Percentiles rank a stretch among this genome's conserved stretches.
phyloP scores from a whole-genome alignment of 192 early-diverging fungal species.

The Backusella morwellensis region DNA sequence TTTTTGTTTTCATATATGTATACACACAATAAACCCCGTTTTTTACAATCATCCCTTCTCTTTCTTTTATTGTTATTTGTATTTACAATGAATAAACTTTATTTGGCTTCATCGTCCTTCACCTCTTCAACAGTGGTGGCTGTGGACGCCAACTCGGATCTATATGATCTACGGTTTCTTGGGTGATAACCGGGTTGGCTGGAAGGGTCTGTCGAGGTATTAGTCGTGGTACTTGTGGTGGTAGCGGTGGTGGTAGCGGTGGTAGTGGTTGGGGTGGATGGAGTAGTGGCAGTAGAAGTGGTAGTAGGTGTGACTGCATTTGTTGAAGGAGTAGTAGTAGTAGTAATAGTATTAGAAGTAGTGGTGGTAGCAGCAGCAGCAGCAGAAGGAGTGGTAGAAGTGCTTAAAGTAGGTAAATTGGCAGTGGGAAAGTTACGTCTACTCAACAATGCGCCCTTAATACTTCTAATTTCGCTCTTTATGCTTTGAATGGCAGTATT shows the following conservation, averaged over 20 bases:
- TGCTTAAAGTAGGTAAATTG: not conserved
- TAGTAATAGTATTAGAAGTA: not conserved
- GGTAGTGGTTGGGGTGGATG: not conserved
- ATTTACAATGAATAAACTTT: not conserved
- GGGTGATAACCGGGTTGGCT: not conserved
- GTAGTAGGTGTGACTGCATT: not conserved
- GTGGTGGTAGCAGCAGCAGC: not conserved
- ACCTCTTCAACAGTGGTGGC: not conserved
- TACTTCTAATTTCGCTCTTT: slow-evolving; percentile 48
- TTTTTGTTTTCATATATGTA: no score
- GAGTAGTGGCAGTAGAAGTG: not conserved
- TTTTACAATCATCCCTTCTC: not conserved
- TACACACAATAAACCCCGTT: no score
- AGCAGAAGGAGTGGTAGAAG: no score
- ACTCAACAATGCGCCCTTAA: slow-evolving; percentile 49
- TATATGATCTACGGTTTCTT: slow-evolving; percentile 6
- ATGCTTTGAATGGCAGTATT: slow-evolving; percentile 31
- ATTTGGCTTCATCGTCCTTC: not conserved
- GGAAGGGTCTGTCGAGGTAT: not conserved
- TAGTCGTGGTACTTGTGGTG: not conserved
- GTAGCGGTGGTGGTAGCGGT: not conserved
- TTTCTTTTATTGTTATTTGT: not conserved
- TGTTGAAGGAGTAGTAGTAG: not conserved
- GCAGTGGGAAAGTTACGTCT: slow-evolving; percentile 48
- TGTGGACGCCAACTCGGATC: not conserved